These are phyloP conservation scores for Lippia alba DNA, from an alignment of 305 asterid species.

Conservation along the genomic window DNA sequence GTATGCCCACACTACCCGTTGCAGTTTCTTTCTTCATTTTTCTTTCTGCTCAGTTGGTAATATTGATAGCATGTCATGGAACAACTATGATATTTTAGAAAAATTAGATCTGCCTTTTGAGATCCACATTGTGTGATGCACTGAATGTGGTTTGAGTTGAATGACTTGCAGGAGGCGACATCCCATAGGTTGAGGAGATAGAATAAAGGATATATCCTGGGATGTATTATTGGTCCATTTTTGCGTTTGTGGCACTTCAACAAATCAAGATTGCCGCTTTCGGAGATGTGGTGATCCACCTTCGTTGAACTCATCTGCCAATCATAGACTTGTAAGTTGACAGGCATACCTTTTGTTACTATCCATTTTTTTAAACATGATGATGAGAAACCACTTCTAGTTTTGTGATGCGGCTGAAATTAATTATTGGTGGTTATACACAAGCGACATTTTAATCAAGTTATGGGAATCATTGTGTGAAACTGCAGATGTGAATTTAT, in stretches of 20 bases:
- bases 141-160: constrained; percentile 22
- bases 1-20: background rate
- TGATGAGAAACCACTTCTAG: constrained; percentile 24
- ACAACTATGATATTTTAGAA: too few species aligned
- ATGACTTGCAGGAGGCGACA: constrained; percentile 69
- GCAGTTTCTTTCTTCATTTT: background rate
- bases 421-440: constrained; percentile 3
- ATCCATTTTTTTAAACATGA: constrained; percentile 11
- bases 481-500: constrained; percentile 12
- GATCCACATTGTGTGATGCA: background rate
- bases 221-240: constrained; percentile 40
- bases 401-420: constrained; percentile 21
- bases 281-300: constrained; percentile 36
- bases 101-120: background rate
- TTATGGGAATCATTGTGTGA: constrained; percentile 10
- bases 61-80: too few species aligned
- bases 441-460: constrained; percentile 15
- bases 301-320: constrained; percentile 18
- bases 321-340: constrained; percentile 30
- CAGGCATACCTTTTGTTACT: constrained; percentile 27
- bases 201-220: constrained; percentile 41
- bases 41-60: too few species aligned
- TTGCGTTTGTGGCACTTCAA: constrained; percentile 42
- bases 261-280: constrained; percentile 32
- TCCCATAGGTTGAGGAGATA: constrained; percentile 59